A percentile compares a stretch with the other conserved stretches of the same genome.
These are phyloP conservation scores for Neofusicoccum sp. DNA, from an alignment of 2,329 filamentous ascomycete genomes.

Conservation along the genomic window DNA sequence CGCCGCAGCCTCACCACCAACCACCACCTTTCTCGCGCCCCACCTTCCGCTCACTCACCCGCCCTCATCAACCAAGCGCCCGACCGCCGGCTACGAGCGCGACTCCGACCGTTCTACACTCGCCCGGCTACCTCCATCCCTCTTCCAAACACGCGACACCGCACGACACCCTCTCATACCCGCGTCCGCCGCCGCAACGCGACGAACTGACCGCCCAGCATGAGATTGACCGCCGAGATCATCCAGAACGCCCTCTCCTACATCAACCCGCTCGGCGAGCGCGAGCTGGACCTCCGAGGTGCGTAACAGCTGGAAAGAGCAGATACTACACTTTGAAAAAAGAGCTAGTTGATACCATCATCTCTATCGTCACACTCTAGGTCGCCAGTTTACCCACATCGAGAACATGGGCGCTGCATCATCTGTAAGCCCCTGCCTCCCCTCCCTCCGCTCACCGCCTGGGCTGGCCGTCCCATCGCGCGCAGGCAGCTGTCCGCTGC, in stretches of 20 bases:
- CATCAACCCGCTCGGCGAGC: conserved; percentile 97
- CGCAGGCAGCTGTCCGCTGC: too few relatives aligned
- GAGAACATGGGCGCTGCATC: conserved; percentile 86
- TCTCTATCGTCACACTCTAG: conserved; percentile 57
- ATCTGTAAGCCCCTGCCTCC: conserved; percentile 61
- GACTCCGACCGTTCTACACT: too few relatives aligned
- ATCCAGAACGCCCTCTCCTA: conserved; percentile 95
- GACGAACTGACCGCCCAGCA: conserved; percentile 1
- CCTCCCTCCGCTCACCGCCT: too few relatives aligned
- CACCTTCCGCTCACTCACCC: too few relatives aligned
- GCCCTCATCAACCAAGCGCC: too few relatives aligned
- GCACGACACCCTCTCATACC: background rate
- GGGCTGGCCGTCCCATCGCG: too few relatives aligned
- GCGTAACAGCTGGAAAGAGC: conserved; percentile 77
- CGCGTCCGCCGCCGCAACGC: background rate
- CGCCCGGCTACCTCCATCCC: too few relatives aligned
- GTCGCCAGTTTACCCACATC: conserved; percentile 95
- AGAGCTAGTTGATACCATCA: conserved; percentile 81
- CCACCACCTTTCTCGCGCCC: background rate
- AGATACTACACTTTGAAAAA: conserved; percentile 80
- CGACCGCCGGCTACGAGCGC: too few relatives aligned
- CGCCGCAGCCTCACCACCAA: background rate
- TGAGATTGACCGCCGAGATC: conserved; percentile 76
- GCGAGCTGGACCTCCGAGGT: conserved; percentile 99
- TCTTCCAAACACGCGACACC: background rate